phyloP scores from a whole-genome alignment of 1,284 basidiomycete genomes.

The Heterobasidion occidentale region DNA sequence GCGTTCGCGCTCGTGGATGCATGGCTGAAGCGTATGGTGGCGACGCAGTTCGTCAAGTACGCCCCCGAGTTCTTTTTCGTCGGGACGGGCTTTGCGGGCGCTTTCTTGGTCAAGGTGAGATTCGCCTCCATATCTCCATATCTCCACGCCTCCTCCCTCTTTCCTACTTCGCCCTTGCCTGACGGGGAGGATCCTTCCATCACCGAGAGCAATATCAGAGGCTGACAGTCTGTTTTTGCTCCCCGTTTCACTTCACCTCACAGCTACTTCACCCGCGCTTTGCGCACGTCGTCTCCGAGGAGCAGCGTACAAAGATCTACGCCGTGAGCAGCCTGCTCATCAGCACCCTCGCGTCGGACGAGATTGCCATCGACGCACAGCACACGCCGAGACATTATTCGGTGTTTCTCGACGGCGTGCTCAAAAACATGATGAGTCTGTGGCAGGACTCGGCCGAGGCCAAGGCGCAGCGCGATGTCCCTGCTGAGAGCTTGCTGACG shows the following conservation, averaged over 20 bases:
- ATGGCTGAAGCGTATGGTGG: constrained; percentile 20
- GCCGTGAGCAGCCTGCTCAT: constrained; percentile 18
- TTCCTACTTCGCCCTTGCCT: too few species aligned
- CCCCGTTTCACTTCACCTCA: not conserved
- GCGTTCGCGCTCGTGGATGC: constrained; percentile 21
- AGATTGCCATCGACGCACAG: constrained; percentile 17
- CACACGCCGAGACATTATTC: constrained; percentile 22
- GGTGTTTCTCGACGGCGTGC: constrained; percentile 14
- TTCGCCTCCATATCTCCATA: not conserved
- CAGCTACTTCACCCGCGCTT: constrained; percentile 22
- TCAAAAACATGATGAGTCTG: not conserved
- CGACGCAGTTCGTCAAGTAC: constrained; percentile 26
- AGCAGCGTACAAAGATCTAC: constrained; percentile 19
- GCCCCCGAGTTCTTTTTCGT: constrained; percentile 35
- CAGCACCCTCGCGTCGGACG: constrained; percentile 14
- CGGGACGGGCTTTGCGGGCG: constrained; percentile 32
- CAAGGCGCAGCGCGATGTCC: too few species aligned
- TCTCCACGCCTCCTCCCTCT: too few species aligned
- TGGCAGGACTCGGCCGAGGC: not conserved
- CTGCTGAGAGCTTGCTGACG: too few species aligned
- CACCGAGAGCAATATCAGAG: not conserved
- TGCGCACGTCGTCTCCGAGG: constrained; percentile 15
- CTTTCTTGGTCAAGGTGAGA: constrained; percentile 25
- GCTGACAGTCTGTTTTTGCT: not conserved
- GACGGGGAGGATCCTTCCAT: too few species aligned